Percentiles rank a stretch among this genome's conserved stretches.
These are phyloP conservation scores for Breviolum minutum DNA, from an alignment of 73 alveolate genomes.

Conservation along the genomic window DNA sequence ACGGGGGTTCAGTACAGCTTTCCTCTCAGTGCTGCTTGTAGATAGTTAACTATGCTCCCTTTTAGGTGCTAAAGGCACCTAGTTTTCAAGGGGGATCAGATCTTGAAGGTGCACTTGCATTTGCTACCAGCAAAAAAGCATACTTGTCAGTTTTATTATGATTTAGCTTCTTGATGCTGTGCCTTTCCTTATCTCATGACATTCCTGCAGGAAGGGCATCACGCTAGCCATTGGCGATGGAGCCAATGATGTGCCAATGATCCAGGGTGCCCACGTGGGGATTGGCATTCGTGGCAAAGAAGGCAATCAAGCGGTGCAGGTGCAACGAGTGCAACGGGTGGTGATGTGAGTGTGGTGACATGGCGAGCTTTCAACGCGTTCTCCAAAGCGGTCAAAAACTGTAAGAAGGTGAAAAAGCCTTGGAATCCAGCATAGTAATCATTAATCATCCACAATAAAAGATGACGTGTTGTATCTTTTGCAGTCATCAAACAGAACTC, in stretches of 20 bases:
- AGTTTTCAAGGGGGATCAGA: conserved; percentile 9
- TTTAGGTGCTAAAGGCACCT: conserved; percentile 34
- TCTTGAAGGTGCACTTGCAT: not conserved
- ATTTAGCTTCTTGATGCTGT: no score
- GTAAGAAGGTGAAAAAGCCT: no score
- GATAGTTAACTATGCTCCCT: conserved; percentile 30
- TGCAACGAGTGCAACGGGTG: no score
- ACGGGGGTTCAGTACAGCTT: conserved; percentile 24
- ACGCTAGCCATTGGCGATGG: conserved; percentile 97
- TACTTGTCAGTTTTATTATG: not conserved
- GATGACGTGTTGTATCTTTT: no score
- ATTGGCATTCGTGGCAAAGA: conserved; percentile 98
- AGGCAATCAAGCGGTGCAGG: conserved; percentile 99
- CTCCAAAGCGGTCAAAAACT: no score
- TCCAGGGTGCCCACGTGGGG: conserved; percentile 98
- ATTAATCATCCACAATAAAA: not conserved
- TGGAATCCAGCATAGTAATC: not conserved
- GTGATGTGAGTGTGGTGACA: not conserved
- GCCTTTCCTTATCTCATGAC: not conserved
- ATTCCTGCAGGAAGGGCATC: conserved; percentile 60
- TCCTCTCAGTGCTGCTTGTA: not conserved
- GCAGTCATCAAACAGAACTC: no score
- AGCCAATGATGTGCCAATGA: conserved; percentile 96
- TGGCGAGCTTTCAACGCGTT: no score
- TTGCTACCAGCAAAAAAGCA: not conserved